Percentiles rank a stretch among this genome's conserved stretches.
Conservation (phyloP, 2,329 filamentous ascomycete species). For the Calonectria pauciramosa region DNA sequence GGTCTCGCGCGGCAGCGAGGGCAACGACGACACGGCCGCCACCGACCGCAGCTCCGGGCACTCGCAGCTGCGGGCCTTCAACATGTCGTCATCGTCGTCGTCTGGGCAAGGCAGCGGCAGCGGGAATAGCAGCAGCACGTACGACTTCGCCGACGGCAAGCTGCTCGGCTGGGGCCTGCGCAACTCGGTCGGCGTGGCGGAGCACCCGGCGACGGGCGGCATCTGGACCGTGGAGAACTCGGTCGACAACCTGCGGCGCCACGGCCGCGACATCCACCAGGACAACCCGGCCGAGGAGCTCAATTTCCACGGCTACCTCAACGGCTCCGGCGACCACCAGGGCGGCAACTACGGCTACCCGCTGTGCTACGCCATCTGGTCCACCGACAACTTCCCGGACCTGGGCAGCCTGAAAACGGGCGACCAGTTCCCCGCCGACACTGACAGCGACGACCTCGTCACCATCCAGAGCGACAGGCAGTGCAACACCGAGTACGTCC, state of each 20-base stretch:
- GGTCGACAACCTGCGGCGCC: slow-evolving; percentile 72
- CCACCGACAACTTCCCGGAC: slow-evolving; percentile 59
- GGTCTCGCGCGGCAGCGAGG: slow-evolving; percentile 74
- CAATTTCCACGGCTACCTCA: slow-evolving; percentile 77
- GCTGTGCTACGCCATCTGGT: slow-evolving; percentile 77
- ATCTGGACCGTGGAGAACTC: slow-evolving; percentile 79
- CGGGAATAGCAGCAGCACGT: slow-evolving; percentile 45
- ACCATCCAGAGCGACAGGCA: slow-evolving; percentile 57
- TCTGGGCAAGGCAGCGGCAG: no score
- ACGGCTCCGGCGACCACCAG: slow-evolving; percentile 47
- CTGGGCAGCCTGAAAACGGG: slow-evolving; percentile 58
- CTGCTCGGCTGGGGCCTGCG: slow-evolving; percentile 77
- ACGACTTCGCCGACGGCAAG: slow-evolving; percentile 62
- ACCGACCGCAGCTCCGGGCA: slow-evolving; percentile 66
- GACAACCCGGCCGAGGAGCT: slow-evolving; percentile 82
- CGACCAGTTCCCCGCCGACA: slow-evolving; percentile 61
- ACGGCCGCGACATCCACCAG: slow-evolving; percentile 72
- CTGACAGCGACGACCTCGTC: slow-evolving; percentile 35
- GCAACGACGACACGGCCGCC: slow-evolving; percentile 72
- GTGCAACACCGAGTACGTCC: slow-evolving; percentile 58
- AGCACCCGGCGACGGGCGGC: slow-evolving; percentile 67
- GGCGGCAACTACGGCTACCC: slow-evolving; percentile 79
- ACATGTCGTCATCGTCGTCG: no score
- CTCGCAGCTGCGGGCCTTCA: slow-evolving; percentile 76
- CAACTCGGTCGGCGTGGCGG: slow-evolving; percentile 80